Evolutionary conservation across 108 stramenopile species (phyloP), one percentile per base, ranked within the genome.

Genomic region (Parmales sp.): DNA sequence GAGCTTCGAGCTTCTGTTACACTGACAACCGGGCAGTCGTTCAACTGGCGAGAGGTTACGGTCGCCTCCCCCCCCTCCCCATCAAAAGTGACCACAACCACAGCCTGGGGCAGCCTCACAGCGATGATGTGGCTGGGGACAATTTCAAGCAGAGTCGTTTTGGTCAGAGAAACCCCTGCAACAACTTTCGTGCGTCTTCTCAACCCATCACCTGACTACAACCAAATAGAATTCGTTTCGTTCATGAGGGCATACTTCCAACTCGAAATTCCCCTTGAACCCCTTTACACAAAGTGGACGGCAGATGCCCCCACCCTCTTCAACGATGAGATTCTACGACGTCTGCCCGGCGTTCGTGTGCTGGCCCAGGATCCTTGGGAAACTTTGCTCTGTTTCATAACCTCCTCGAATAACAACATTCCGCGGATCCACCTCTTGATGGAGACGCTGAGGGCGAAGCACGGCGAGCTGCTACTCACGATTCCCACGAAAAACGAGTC

Each of bases 351-450:
- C 19, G 87, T 95, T 18, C 81, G 95, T 0, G 81, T 96, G 5
- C 37, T 92, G 31, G 73, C 91, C 1, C 99, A 99, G 69, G 91
- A 98, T 73, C 96, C 96, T 5, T 79, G 86, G 67, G 97, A 99
- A 73, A 96, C 95, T 73, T 79, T 98, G 44, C 74, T 97, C 49
- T 93, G 91, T 51, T 99, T 98, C 74, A 90, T 99, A 36, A 98
- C 96, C 69, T 90, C 88, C 19, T 87, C 86, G 72, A 99, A 99
- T 83, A 99, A 99, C 83, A 98, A 98, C 77, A 98, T 99, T 67
- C 84, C 94, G 7, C 72, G 99, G 16, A 99, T 99, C 66, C 81
- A 84, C 2, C 81, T 87, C 28, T 95, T 98, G 89, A 75, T 98
- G 41, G 71, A 80, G 25, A 49, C 81, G 9, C 79, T 98, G 50